Evolutionary conservation across 305 asterid genomes (phyloP).

Genomic region (Plantago lanceolata): DNA sequence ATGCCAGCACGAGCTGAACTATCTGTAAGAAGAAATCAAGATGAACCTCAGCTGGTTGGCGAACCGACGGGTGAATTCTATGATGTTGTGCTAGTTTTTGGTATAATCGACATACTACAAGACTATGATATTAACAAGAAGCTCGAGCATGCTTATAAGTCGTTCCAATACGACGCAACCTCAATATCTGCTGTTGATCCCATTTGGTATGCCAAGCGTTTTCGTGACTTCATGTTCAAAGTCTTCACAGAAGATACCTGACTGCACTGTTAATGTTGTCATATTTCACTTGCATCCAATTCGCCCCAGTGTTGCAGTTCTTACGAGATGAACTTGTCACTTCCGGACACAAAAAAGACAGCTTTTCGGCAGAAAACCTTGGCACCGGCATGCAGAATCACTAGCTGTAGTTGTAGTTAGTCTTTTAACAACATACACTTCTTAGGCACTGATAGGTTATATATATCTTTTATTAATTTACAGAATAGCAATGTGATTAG

Average conservation of each 20-base stretch:
- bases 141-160: conserved; percentile 94
- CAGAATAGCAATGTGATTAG: conserved; percentile 10
- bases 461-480: not conserved
- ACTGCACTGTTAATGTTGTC: conserved; percentile 14
- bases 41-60: conserved; percentile 62
- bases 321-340: conserved; percentile 12
- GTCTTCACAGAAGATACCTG: conserved; percentile 63
- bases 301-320: not conserved
- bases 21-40: conserved; percentile 46
- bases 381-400: not conserved
- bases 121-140: conserved; percentile 91
- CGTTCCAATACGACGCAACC: conserved; percentile 75
- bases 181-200: conserved; percentile 96
- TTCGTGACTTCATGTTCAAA: conserved; percentile 70
- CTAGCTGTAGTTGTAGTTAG: conserved; percentile 11
- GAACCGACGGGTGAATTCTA: conserved; percentile 78
- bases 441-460: conserved; percentile 18
- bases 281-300: conserved; percentile 13
- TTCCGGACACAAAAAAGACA: not conserved
- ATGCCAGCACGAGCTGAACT: conserved; percentile 76
- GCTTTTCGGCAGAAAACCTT: conserved; percentile 6
- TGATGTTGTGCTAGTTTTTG: conserved; percentile 73
- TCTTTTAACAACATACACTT: conserved; percentile 15
- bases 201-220: conserved; percentile 75
- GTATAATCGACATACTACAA: conserved; percentile 88